Evolutionary conservation across 495 filamentous ascomycete genomes (phyloP).

Genomic region (Friedmanniomyces endolithicus): DNA sequence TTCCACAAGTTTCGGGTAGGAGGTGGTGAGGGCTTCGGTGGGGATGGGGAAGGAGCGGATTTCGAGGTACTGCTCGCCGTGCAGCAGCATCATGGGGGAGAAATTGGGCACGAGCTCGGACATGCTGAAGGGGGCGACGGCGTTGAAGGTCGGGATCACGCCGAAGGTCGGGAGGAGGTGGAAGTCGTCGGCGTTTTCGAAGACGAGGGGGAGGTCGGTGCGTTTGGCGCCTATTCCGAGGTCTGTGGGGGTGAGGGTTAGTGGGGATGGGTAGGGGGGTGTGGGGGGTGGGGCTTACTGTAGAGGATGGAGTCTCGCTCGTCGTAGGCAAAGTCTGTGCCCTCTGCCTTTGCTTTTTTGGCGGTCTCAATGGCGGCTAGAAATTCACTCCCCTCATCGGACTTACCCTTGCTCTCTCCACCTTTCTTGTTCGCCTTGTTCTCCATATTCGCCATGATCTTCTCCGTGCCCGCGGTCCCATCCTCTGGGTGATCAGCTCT

Average conservation of each 20-base stretch:
- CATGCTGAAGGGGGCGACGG: constrained; percentile 65
- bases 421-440: constrained; percentile 41
- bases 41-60: constrained; percentile 90
- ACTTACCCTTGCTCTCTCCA: constrained; percentile 24
- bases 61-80: constrained; percentile 98
- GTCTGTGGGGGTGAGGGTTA: constrained; percentile 31
- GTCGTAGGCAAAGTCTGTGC: constrained; percentile 68
- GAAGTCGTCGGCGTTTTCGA: constrained; percentile 80
- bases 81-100: constrained; percentile 96
- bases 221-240: constrained; percentile 89
- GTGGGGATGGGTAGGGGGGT: neutral
- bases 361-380: constrained; percentile 66
- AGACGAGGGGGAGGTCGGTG: constrained; percentile 76
- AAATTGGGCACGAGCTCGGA: constrained; percentile 86
- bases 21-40: constrained; percentile 66
- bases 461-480: constrained; percentile 60
- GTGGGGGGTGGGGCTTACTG: constrained; percentile 34
- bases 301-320: constrained; percentile 88
- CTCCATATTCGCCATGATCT: constrained; percentile 83
- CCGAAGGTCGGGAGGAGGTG: constrained; percentile 88
- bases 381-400: constrained; percentile 23
- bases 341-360: constrained; percentile 54
- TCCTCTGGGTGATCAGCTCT: constrained; percentile 82
- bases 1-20: constrained; percentile 77
- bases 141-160: constrained; percentile 85